Conservation (phyloP, 1,284 basidiomycete genomes). For the Malassezia furfur region DNA sequence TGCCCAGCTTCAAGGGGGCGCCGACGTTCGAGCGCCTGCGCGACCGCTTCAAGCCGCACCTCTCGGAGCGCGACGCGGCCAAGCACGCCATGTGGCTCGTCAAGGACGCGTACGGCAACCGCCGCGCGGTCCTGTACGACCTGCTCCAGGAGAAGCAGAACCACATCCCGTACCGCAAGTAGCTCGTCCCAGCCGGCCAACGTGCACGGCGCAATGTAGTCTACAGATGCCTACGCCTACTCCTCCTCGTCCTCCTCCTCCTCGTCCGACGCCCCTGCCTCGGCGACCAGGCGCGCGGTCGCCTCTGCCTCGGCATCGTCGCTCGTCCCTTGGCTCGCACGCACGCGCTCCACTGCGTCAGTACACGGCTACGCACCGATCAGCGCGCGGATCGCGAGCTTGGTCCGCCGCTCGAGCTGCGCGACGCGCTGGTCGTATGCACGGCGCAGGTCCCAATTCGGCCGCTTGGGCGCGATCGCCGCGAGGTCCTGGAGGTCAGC, state of each 20-base stretch:
- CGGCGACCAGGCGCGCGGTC: slow-evolving; percentile 4
- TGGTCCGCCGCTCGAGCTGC: slow-evolving; percentile 77
- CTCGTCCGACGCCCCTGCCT: slow-evolving; percentile 4
- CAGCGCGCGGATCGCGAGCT: slow-evolving; percentile 79
- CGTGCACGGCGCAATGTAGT: no score
- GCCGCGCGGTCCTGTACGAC: slow-evolving; percentile 81
- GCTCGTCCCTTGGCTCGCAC: neutral
- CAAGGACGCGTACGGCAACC: slow-evolving; percentile 86
- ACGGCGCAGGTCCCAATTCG: slow-evolving; percentile 93
- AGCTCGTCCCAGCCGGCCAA: neutral
- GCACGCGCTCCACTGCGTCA: slow-evolving; percentile 11
- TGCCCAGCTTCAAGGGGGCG: slow-evolving; percentile 95
- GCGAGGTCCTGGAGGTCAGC: slow-evolving; percentile 61
- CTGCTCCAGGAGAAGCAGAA: slow-evolving; percentile 52
- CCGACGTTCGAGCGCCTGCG: slow-evolving; percentile 66
- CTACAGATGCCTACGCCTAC: neutral
- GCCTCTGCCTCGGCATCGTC: slow-evolving; percentile 2
- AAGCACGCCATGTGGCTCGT: slow-evolving; percentile 77
- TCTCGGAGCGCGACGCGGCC: slow-evolving; percentile 82
- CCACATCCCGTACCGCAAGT: slow-evolving; percentile 29
- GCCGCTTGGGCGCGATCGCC: slow-evolving; percentile 87
- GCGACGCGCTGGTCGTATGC: slow-evolving; percentile 79
- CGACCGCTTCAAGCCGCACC: slow-evolving; percentile 72
- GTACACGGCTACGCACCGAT: slow-evolving; percentile 61
- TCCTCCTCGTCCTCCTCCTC: neutral